Percentiles rank a stretch among this genome's conserved stretches.
Conservation (phyloP, 495 filamentous ascomycete species). For the Chlorociboria aeruginascens region DNA sequence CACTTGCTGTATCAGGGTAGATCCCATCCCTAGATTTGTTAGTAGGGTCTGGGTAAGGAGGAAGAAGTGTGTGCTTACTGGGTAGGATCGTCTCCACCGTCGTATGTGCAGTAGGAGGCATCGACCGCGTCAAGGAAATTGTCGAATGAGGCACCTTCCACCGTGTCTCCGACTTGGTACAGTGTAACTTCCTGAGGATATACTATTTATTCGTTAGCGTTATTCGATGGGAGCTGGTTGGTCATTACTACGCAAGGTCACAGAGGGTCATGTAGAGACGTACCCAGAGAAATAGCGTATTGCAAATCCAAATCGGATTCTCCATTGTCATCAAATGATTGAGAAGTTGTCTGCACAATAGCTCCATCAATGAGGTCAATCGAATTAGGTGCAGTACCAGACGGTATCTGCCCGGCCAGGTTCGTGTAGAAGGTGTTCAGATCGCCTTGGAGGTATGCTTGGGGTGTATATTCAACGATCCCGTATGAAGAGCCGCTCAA, state of each 20-base stretch:
- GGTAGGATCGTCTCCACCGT: conserved; percentile 10
- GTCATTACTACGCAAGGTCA: too few relatives aligned
- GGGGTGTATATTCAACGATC: conserved; percentile 16
- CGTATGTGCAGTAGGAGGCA: conserved; percentile 13
- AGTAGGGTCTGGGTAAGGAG: background rate
- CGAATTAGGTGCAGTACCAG: conserved; percentile 2
- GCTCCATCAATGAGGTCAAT: conserved; percentile 15
- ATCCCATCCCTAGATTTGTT: conserved; percentile 8
- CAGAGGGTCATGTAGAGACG: background rate
- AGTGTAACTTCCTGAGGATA: conserved; percentile 17
- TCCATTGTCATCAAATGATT: conserved; percentile 13
- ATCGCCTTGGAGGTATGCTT: conserved; percentile 12
- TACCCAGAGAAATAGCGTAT: conserved; percentile 15
- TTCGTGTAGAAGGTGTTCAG: conserved; percentile 14
- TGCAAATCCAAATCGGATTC: conserved; percentile 16
- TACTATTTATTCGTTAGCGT: conserved; percentile 1
- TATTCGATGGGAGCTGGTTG: background rate
- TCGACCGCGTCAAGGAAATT: conserved; percentile 17
- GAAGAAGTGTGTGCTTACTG: conserved; percentile 3
- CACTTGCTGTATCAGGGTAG: conserved; percentile 12
- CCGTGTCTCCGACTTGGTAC: conserved; percentile 11
- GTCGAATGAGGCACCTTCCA: conserved; percentile 14
- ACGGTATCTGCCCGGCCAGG: conserved; percentile 11
- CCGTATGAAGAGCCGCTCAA: conserved; percentile 14
- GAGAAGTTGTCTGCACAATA: conserved; percentile 4